Evolutionary conservation across 2,329 filamentous ascomycete genomes (phyloP), one percentile per base, ranked within the genome.

Genomic region (Colletotrichum spinosum): DNA sequence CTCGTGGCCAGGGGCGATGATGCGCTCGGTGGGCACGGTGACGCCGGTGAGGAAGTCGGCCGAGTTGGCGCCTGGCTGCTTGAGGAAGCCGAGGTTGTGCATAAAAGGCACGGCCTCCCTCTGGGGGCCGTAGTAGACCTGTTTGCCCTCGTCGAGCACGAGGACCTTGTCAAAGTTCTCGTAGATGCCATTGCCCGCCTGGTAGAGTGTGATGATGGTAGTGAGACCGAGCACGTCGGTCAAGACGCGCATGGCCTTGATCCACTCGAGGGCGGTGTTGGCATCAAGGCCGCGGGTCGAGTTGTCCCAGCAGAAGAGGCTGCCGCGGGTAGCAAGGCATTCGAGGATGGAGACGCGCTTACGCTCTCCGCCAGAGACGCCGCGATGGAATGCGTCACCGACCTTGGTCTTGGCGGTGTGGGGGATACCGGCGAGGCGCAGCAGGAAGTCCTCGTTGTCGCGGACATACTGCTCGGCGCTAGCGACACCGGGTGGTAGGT

Each of bases 271-370:
- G 1, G 91, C 91, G 0, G 90, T 93, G 15, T 87, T 91, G 1
- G 90, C 88, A 72, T 93, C 91, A 0, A 93, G 80, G 12, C 91
- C 91, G 57, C 90, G 83, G 3, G 90, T 93, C 0, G 87, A 89
- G 72, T 93, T 93, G 71, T 93, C 91, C 89, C 90, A 93, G 68
- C 88, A 90, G 76, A 74, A 17, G 10, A 15, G 17, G n/a, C 34
- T 42, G 7, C 34, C 57, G 33, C 39, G 51, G 6, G 58, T 61
- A 35, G 77, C 79, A 33, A 89, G 83, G 4, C 88, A 90, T 74
- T 93, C 91, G 1, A 89, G 90, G 67, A 93, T 92, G 37, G 87
- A 90, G 2, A 94, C 91, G 73, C 92, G 88, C 78, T 94, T 92
- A 55, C 88, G 81, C 73, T 91, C 88, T 38, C 88, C 88, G 25